Evolutionary conservation across 805 yeast species (phyloP), one percentile per base, ranked within the genome.

Genomic region (Ogataea minuta): DNA sequence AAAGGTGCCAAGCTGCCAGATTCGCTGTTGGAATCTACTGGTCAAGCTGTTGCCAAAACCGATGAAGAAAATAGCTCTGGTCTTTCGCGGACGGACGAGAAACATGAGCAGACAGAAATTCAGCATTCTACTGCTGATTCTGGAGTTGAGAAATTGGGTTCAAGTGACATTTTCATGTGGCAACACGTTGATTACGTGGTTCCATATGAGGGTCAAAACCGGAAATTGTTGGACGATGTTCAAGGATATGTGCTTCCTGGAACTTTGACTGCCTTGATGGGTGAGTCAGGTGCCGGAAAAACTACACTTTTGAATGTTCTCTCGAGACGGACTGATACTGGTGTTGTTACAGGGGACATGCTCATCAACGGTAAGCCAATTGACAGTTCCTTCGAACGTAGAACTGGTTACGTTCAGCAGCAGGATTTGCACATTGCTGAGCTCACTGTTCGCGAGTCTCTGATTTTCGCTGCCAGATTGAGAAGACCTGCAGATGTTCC

Each of bases 221-320:
- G 72, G 23, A 62, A 62, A 37, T 54, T 75, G 43, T 61, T 78
- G 54, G 68, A 69, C 42, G 52, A 68, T 43, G 61, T 70, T 39
- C 67, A 67, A 31, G 76, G 75, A 21, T 69, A 60, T 54, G 65
- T 68, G 50, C 58, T 63, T 24, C 81, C 83, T 2, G 83, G 82
- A 31, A 67, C 72, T 6, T 57, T 76, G 52, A 77, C 81, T 15
- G 82, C 83, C 2, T 59, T 77, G 29, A 77, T 76, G 79, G 83
- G 83, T 42, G 81, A 74, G 50, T 74, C 81, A 2, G 83, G 83
- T 48, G 82, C 82, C 13, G 83, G 82, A 52, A 77, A 77, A 54
- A 77, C 82, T 0, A 77, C 83, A 4, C 58, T 77, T 35, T 63
- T 77, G 43, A 76, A 77, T 50, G 71, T 71, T 23, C 57, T 77